phyloP scores from a whole-genome alignment of 2,329 filamentous ascomycete species.

The Pseudocercospora vitis region DNA sequence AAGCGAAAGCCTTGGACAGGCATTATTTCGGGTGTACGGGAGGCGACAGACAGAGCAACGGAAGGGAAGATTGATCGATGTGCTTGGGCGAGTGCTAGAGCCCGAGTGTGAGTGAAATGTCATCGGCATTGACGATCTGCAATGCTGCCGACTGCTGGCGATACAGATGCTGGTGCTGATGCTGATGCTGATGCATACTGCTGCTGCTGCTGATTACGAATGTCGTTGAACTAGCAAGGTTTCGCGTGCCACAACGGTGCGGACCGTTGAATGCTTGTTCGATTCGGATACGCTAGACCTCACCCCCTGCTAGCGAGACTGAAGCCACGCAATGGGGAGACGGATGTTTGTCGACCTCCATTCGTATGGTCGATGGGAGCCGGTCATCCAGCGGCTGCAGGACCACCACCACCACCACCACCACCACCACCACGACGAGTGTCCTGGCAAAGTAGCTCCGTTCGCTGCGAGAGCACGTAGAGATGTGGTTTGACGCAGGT shows the following conservation, averaged over 20 bases:
- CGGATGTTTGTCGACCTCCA: no score
- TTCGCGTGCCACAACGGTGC: neutral
- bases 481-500: no score
- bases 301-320: neutral
- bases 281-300: neutral
- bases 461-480: neutral
- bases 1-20: slow-evolving; percentile 2
- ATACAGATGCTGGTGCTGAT: neutral
- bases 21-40: slow-evolving; percentile 3
- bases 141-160: neutral
- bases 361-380: no score
- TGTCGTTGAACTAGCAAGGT: neutral
- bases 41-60: no score
- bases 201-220: neutral
- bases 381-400: no score
- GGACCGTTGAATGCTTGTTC: neutral
- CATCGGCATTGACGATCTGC: neutral
- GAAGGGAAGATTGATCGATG: neutral
- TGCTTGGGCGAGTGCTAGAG: neutral
- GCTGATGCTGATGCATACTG: neutral
- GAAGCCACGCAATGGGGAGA: no score
- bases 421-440: no score
- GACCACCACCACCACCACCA: no score
- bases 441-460: no score
- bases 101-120: neutral